Base-by-base conservation (phyloP, 2,329 filamentous ascomycete species). In the Fusarium redolens region DNA sequence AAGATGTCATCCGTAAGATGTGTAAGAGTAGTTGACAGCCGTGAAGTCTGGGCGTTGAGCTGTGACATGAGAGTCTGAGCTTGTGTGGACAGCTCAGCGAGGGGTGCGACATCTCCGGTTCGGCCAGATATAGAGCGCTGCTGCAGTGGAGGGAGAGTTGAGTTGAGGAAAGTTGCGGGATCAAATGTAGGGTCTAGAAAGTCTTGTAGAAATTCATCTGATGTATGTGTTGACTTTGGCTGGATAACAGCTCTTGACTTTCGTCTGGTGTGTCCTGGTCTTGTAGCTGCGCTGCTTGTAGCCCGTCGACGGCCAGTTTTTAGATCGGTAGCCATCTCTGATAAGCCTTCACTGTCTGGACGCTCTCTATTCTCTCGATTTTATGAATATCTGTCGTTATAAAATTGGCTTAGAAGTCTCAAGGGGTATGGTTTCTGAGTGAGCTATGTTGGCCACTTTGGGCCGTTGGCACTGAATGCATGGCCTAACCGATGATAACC, bases 1-100 rank as follows among this genome's bases (percentile, higher is more conserved):
- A 99, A 83, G 71, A 99, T 98, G 75, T 98, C 96, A 81, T 99
- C 96, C 15, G 96, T 98, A 67, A 98, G 86, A 78, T 96, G 92
- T 37, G 95, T 97, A 65, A 99, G 87, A 50, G 91, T 93, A 60
- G 88, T 91, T 18, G 95, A 94, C 12, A 98, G 85, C 50, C 95
- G 90, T 22, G 94, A 92, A 4, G 95, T 97, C 80, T 98, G 94
- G 13, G 94, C 92, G 79, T 93, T 97, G 78, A 98, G 90, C 78
- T 96, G 93, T 3, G 95, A 93, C 51, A 98, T 87, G n/a, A 97
- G 87, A 7, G 91, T 87, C 82, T 98, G 95, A 2, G 95, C 92
- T 79, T 95, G 93, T 0, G 91, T 87, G 4, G 94, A 95, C 57
- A 97, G 84, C 68, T 96, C 91, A n/a, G 92, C 85, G 51, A 97